A percentile compares a stretch with the other conserved stretches of the same genome.
Conservation (phyloP, 2,329 filamentous ascomycete species). For the Pseudogymnoascus sp. region DNA sequence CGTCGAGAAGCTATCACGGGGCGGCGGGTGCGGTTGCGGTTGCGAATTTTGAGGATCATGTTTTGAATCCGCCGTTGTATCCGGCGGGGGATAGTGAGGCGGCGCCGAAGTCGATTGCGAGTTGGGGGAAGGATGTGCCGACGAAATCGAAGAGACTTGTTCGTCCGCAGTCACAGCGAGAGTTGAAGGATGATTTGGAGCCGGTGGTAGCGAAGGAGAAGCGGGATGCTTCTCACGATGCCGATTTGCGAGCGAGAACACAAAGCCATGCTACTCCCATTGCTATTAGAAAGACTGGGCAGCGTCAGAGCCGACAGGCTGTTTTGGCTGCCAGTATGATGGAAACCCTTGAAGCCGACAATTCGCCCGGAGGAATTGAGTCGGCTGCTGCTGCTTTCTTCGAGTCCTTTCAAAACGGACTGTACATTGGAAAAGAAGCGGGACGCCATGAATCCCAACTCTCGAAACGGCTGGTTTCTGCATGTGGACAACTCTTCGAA, state of each 20-base stretch:
- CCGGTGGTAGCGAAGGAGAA: neutral
- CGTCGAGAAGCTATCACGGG: conserved; percentile 32
- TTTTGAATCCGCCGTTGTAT: neutral
- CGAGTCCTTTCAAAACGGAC: neutral
- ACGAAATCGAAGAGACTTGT: neutral
- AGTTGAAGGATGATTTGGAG: neutral
- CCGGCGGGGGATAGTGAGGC: neutral
- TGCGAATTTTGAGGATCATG: conserved; percentile 18
- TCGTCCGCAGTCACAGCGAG: neutral
- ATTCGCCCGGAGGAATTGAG: neutral
- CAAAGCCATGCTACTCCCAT: neutral
- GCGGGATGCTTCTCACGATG: neutral
- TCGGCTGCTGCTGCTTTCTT: neutral
- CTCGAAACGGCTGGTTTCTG: neutral
- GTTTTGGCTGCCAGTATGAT: neutral
- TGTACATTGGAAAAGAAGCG: neutral
- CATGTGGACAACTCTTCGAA: neutral
- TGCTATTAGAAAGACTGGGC: neutral
- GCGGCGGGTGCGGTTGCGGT: conserved; percentile 18
- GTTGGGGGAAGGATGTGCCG: neutral
- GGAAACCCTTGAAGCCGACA: neutral
- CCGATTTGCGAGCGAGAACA: neutral
- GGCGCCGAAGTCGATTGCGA: neutral
- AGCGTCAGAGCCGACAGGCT: neutral
- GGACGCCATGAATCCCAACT: neutral